Conservation (phyloP, 208 protist genomes). For the Leishmania tropica region DNA sequence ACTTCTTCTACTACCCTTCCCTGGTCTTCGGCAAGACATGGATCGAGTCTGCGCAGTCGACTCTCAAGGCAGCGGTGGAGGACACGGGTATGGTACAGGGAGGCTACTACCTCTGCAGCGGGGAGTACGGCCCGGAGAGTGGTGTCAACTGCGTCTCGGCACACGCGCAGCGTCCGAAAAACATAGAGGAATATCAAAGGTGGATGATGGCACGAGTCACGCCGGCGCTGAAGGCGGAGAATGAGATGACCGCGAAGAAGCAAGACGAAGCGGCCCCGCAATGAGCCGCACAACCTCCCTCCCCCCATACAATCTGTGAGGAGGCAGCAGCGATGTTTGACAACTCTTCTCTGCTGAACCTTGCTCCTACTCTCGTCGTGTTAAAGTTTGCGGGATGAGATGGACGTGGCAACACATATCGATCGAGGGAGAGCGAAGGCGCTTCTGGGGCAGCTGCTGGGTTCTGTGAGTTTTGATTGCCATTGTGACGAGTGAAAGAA, state of each 20-base stretch:
- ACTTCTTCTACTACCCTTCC: constrained; percentile 81
- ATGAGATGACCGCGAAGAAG: neutral
- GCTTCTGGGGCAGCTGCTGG: neutral
- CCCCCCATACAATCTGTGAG: neutral
- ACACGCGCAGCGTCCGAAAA: constrained; percentile 41
- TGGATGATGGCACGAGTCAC: constrained; percentile 56
- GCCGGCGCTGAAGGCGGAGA: constrained; percentile 3
- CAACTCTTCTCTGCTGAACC: neutral
- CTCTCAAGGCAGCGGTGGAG: constrained; percentile 60
- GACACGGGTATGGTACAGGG: constrained; percentile 59
- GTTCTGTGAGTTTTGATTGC: neutral
- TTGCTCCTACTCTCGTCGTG: neutral
- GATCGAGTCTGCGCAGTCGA: constrained; percentile 77
- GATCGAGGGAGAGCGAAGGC: neutral
- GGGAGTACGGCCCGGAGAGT: constrained; percentile 69
- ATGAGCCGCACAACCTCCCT: neutral
- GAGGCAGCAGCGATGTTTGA: neutral
- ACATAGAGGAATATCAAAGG: constrained; percentile 42
- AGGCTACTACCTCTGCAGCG: constrained; percentile 82
- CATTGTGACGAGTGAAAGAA: neutral
- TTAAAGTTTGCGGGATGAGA: too few species aligned
- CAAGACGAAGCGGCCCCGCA: neutral
- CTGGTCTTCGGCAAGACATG: constrained; percentile 83
- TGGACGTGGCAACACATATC: neutral
- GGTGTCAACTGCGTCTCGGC: constrained; percentile 68